These are phyloP conservation scores for Heritiera fomes DNA, from an alignment of 345 rosid genomes.

Conservation along the genomic window DNA sequence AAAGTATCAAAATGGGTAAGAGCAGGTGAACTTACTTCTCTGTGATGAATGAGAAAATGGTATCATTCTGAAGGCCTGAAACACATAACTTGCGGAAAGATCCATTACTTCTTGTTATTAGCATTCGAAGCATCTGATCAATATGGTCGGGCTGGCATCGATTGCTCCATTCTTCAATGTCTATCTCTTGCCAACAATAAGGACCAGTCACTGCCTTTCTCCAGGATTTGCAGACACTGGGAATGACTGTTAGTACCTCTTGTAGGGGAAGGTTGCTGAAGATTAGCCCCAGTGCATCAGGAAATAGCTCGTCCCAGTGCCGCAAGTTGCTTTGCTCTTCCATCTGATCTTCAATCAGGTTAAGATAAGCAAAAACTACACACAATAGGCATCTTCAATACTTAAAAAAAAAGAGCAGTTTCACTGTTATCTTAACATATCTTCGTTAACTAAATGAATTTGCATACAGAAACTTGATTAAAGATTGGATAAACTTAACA, in stretches of 20 bases:
- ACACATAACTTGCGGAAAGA: constrained; percentile 71
- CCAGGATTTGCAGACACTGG: constrained; percentile 93
- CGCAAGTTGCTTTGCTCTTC: constrained; percentile 55
- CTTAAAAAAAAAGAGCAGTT: not conserved
- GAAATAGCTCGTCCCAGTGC: constrained; percentile 82
- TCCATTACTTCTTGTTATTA: constrained; percentile 67
- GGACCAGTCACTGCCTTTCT: constrained; percentile 71
- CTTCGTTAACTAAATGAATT: not conserved
- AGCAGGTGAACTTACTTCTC: constrained; percentile 58
- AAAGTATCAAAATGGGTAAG: not conserved
- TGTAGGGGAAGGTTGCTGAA: constrained; percentile 65
- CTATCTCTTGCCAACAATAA: constrained; percentile 95
- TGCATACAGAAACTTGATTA: not conserved
- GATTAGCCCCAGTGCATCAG: constrained; percentile 83
- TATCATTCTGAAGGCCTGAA: constrained; percentile 50
- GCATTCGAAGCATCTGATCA: constrained; percentile 77
- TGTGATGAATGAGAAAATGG: constrained; percentile 65
- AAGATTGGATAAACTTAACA: not conserved
- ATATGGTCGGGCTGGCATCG: constrained; percentile 42
- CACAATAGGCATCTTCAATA: not conserved
- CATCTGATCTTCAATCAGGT: constrained; percentile 37
- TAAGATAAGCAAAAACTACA: not conserved
- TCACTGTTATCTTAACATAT: not conserved
- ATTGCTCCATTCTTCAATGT: constrained; percentile 75
- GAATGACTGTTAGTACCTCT: constrained; percentile 72